Evolutionary conservation across 495 filamentous ascomycete genomes (phyloP).

Genomic region (Aspergillus incahuasiensis): DNA sequence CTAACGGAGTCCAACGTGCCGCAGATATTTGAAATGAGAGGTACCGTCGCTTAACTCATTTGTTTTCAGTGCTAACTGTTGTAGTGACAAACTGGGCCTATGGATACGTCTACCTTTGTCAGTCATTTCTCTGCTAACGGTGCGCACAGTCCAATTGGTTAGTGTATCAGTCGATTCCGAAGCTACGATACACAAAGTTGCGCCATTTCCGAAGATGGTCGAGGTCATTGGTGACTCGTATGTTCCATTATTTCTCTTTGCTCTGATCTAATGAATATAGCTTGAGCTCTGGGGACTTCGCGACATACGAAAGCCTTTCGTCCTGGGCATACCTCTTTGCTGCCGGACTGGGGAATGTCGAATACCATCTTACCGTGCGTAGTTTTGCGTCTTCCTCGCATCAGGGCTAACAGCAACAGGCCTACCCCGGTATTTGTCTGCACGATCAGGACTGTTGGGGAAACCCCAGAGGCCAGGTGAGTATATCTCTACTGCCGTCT

Average conservation of each 20-base stretch:
- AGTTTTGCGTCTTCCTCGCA: background rate
- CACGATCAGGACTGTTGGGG: slow-evolving; percentile 53
- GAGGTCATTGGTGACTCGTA: slow-evolving; percentile 64
- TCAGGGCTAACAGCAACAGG: slow-evolving; percentile 19
- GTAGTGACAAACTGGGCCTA: slow-evolving; percentile 64
- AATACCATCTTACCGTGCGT: slow-evolving; percentile 53
- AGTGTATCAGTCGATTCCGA: slow-evolving; percentile 48
- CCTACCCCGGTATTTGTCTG: slow-evolving; percentile 57
- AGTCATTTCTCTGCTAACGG: slow-evolving; percentile 1
- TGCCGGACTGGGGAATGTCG: slow-evolving; percentile 59
- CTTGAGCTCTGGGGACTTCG: slow-evolving; percentile 51
- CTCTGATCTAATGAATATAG: slow-evolving; percentile 8
- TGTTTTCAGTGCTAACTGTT: slow-evolving; percentile 12
- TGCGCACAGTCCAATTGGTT: slow-evolving; percentile 49
- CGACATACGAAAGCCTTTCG: slow-evolving; percentile 58
- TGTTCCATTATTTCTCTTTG: slow-evolving; percentile 2
- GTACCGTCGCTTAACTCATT: slow-evolving; percentile 11
- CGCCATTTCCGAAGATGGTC: slow-evolving; percentile 48
- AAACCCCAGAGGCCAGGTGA: slow-evolving; percentile 28
- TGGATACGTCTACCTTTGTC: slow-evolving; percentile 35
- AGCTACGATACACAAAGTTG: slow-evolving; percentile 48
- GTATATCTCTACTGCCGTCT: background rate
- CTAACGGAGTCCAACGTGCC: slow-evolving; percentile 7
- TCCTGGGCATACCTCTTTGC: slow-evolving; percentile 53
- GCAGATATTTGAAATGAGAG: slow-evolving; percentile 34